Conservation (phyloP, 129 eudicot species). For the Solidago caesia region DNA sequence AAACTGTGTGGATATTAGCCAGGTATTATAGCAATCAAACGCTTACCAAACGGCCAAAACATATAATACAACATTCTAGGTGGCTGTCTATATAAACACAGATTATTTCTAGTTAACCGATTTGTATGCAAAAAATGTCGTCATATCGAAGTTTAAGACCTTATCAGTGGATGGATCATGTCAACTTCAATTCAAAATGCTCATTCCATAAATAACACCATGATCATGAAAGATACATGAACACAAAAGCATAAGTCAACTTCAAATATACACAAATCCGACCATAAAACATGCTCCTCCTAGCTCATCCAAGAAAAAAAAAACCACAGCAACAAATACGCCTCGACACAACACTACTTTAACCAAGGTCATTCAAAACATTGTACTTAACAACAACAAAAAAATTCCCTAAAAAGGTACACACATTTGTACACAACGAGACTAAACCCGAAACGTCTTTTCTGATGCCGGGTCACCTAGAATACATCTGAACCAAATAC, state of each 20-base stretch:
- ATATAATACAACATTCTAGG: neutral
- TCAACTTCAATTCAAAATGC: no score
- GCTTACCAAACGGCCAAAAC: neutral
- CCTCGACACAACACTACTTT: neutral
- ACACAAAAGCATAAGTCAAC: neutral
- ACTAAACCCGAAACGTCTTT: no score
- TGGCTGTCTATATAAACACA: neutral
- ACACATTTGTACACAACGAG: no score
- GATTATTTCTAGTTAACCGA: no score
- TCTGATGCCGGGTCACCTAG: no score
- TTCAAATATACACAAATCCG: no score
- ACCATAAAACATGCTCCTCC: neutral
- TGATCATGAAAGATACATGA: neutral
- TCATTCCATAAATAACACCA: neutral
- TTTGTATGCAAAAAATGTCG: no score
- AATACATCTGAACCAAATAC: no score
- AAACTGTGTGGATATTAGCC: neutral
- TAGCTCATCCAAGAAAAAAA: neutral
- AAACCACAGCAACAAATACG: neutral
- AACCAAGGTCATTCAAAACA: neutral
- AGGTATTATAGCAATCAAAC: neutral
- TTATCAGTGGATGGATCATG: no score
- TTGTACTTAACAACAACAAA: neutral
- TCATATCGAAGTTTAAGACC: no score
- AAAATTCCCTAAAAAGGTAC: no score